Percentiles rank a stretch among this genome's conserved stretches.
These are phyloP conservation scores for Lentinus brumalis DNA, from an alignment of 768 basidiomycete genomes.

Conservation along the genomic window DNA sequence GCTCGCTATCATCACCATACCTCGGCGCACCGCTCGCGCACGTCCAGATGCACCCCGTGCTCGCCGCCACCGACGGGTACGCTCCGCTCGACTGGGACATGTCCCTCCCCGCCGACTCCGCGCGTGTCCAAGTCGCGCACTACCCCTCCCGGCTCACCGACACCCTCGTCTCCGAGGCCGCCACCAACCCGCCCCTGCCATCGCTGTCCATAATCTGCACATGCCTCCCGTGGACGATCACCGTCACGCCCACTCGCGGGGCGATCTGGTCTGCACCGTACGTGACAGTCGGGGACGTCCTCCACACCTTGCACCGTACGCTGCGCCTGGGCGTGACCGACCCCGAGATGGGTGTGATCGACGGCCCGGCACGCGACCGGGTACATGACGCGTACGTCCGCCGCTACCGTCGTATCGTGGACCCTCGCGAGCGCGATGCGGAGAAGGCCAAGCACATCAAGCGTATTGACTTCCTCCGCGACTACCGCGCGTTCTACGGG, in stretches of 20 bases:
- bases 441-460: conserved; percentile 53
- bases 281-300: conserved; percentile 51
- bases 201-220: conserved; percentile 34
- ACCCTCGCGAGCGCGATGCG: conserved; percentile 32
- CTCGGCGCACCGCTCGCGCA: conserved; percentile 5
- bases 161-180: conserved; percentile 30
- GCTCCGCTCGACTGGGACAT: conserved; percentile 21
- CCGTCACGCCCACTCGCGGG: conserved; percentile 29
- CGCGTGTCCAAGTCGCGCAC: neutral
- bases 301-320: conserved; percentile 44
- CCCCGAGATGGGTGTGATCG: conserved; percentile 42
- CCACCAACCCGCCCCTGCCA: conserved; percentile 30
- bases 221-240: conserved; percentile 37
- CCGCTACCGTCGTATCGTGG: conserved; percentile 40
- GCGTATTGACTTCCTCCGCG: conserved; percentile 55
- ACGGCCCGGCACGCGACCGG: conserved; percentile 33
- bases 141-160: conserved; percentile 1
- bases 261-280: conserved; percentile 19
- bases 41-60: conserved; percentile 18
- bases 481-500: conserved; percentile 21
- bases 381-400: conserved; percentile 46
- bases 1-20: conserved; percentile 10
- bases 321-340: conserved; percentile 44
- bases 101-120: conserved; percentile 3
- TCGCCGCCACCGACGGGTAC: conserved; percentile 19